These are phyloP conservation scores for Aspergillus niger DNA, from an alignment of 2,329 filamentous ascomycete species.

Conservation along the genomic window DNA sequence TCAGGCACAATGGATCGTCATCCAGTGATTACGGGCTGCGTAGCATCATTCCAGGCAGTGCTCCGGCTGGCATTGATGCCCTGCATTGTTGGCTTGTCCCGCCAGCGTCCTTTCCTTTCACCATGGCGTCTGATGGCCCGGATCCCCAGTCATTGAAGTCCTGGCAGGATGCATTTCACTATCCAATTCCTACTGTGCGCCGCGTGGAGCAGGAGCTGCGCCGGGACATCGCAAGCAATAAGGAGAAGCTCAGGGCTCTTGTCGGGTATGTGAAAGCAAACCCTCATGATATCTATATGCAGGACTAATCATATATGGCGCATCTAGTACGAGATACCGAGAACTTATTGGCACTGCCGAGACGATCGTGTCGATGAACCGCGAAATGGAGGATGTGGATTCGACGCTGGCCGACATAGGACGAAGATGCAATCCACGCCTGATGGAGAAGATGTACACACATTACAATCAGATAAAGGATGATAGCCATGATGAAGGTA, in stretches of 20 bases:
- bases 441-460: conserved; percentile 66
- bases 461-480: conserved; percentile 56
- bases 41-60: conserved; percentile 6
- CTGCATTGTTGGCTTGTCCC: conserved; percentile 12
- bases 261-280: conserved; percentile 57
- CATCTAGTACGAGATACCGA: conserved; percentile 68
- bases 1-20: conserved; percentile 21
- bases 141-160: conserved; percentile 59
- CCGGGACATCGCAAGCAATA: conserved; percentile 62
- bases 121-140: conserved; percentile 58
- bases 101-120: conserved; percentile 20
- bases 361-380: conserved; percentile 87
- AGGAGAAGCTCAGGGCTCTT: conserved; percentile 65
- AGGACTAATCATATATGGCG: conserved; percentile 15
- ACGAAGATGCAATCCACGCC: conserved; percentile 71
- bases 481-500: conserved; percentile 37
- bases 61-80: conserved; percentile 1
- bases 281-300: neutral
- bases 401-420: conserved; percentile 71
- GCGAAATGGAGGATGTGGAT: conserved; percentile 74
- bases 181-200: conserved; percentile 63
- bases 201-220: conserved; percentile 67
- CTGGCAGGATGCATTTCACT: conserved; percentile 70
- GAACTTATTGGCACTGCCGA: conserved; percentile 90
- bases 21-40: conserved; percentile 8